Conservation (phyloP, 1,284 basidiomycete species). For the Ustilago lituana region DNA sequence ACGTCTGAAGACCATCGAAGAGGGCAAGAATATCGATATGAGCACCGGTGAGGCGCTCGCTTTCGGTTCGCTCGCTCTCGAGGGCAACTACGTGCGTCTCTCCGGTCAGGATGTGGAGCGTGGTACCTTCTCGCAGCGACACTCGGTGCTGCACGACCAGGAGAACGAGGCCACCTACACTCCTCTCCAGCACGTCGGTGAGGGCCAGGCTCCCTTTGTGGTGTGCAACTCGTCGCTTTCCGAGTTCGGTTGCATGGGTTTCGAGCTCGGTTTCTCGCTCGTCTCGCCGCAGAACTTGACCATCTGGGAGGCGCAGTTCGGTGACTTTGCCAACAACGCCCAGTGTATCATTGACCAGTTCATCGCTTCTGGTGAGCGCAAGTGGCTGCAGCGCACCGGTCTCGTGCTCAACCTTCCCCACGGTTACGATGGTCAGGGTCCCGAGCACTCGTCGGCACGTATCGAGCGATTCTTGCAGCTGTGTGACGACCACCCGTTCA, state of each 20-base stretch:
- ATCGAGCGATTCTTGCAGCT: conserved; percentile 97
- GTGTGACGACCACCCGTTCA: conserved; percentile 94
- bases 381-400: conserved; percentile 96
- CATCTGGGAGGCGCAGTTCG: conserved; percentile 98
- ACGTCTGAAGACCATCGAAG: conserved; percentile 88
- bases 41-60: conserved; percentile 98
- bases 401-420: conserved; percentile 87
- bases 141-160: conserved; percentile 97
- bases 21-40: conserved; percentile 95
- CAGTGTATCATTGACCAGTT: conserved; percentile 99
- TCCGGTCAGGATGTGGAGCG: conserved; percentile 99
- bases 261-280: conserved; percentile 98
- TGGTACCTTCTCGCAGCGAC: conserved; percentile 99
- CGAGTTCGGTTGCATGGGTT: conserved; percentile 93
- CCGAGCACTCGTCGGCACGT: conserved; percentile 95
- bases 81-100: conserved; percentile 92
- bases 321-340: conserved; percentile 82
- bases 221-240: conserved; percentile 98
- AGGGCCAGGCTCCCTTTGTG: conserved; percentile 88
- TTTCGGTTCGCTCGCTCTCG: conserved; percentile 89
- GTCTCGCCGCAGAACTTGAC: conserved; percentile 93
- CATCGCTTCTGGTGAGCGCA: conserved; percentile 95
- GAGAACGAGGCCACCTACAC: conserved; percentile 88
- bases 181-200: conserved; percentile 86
- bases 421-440: conserved; percentile 98